A percentile compares a stretch with the other conserved stretches of the same genome.
phyloP scores from a whole-genome alignment of 768 basidiomycete genomes.

The Boletus rubropictus region DNA sequence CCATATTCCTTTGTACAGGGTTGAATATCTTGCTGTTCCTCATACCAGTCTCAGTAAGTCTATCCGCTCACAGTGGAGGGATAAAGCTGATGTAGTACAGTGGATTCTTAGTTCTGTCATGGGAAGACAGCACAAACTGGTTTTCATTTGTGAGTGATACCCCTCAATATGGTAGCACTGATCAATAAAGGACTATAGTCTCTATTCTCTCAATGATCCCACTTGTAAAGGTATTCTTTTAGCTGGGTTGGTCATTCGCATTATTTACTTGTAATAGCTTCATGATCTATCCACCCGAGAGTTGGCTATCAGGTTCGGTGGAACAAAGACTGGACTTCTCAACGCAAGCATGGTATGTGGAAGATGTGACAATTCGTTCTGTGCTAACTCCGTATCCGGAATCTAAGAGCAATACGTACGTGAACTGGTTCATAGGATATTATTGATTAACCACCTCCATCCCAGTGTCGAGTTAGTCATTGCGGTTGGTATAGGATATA shows the following conservation, averaged over 20 bases:
- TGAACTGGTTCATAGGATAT: slow-evolving; percentile 9
- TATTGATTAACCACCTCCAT: background rate
- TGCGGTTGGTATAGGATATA: slow-evolving; percentile 46
- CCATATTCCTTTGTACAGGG: slow-evolving; percentile 39
- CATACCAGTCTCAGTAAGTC: slow-evolving; percentile 62
- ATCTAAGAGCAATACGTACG: slow-evolving; percentile 62
- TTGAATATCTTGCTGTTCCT: slow-evolving; percentile 61
- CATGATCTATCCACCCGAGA: slow-evolving; percentile 75
- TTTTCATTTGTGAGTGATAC: slow-evolving; percentile 53
- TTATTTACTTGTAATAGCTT: slow-evolving; percentile 38
- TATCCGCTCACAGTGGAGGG: background rate
- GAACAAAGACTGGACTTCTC: slow-evolving; percentile 68
- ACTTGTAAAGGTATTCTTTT: slow-evolving; percentile 55
- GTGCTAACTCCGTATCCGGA: slow-evolving; percentile 3
- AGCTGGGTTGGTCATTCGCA: background rate
- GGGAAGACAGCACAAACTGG: slow-evolving; percentile 44
- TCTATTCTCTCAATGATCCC: slow-evolving; percentile 70
- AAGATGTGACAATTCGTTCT: background rate
- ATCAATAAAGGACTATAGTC: slow-evolving; percentile 34
- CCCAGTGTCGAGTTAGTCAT: slow-evolving; percentile 61
- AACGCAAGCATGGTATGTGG: slow-evolving; percentile 70
- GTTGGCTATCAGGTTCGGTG: slow-evolving; percentile 69
- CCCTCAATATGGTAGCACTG: background rate
- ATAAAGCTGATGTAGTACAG: slow-evolving; percentile 30
- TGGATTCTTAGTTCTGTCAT: slow-evolving; percentile 50